phyloP scores from a whole-genome alignment of 2,329 filamentous ascomycete species.

The Xylaria multiplex region DNA sequence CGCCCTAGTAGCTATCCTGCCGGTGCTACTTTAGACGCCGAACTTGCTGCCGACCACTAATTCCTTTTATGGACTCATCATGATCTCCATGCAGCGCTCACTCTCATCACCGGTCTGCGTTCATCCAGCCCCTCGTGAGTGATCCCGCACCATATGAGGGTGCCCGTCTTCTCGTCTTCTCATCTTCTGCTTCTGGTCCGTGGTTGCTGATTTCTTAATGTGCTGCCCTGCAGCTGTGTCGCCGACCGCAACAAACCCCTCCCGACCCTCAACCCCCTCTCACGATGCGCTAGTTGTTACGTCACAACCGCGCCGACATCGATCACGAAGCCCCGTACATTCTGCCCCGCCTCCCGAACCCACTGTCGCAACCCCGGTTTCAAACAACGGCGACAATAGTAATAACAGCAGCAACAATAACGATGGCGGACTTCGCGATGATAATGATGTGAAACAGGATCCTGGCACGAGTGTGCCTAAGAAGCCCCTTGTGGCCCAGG shows the following conservation, averaged over 20 bases:
- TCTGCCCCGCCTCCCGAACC: constrained; percentile 56
- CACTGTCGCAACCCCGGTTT: constrained; percentile 55
- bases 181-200: constrained; percentile 15
- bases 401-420: constrained; percentile 56
- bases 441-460: constrained; percentile 44
- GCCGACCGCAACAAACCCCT: constrained; percentile 60
- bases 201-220: constrained; percentile 40
- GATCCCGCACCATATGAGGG: constrained; percentile 26
- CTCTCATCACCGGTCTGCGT: constrained; percentile 70
- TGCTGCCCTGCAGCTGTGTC: constrained; percentile 57
- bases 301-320: constrained; percentile 60
- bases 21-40: constrained; percentile 50
- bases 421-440: constrained; percentile 47
- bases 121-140: constrained; percentile 70
- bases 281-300: constrained; percentile 62
- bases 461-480: constrained; percentile 54
- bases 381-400: constrained; percentile 53
- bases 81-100: constrained; percentile 71
- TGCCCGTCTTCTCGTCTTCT: not conserved
- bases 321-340: constrained; percentile 64
- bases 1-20: constrained; percentile 42
- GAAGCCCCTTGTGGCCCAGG: constrained; percentile 58
- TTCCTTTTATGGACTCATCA: constrained; percentile 60
- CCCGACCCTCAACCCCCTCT: constrained; percentile 66
- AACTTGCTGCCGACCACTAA: constrained; percentile 40